phyloP scores from a whole-genome alignment of 2,329 filamentous ascomycete genomes.

The Trichoderma gracile region DNA sequence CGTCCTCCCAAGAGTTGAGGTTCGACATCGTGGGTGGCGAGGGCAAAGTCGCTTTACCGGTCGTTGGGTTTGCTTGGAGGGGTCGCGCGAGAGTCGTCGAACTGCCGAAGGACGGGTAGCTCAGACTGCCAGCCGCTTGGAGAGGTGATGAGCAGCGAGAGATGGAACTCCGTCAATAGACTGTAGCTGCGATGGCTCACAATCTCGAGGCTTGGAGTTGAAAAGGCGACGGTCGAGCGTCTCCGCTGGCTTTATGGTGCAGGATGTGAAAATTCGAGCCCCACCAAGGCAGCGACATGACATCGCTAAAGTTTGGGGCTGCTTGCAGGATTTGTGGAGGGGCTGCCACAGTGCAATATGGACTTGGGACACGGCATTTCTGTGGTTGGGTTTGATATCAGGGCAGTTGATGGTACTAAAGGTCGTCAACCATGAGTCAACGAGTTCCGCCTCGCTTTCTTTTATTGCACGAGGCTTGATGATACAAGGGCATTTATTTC shows the following conservation, averaged over 20 bases:
- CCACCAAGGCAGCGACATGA: conserved; percentile 40
- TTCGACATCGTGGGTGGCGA: conserved; percentile 68
- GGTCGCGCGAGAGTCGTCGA: conserved; percentile 12
- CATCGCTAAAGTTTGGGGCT: conserved; percentile 31
- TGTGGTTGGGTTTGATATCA: neutral
- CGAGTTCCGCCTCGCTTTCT: neutral
- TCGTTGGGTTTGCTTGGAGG: conserved; percentile 3
- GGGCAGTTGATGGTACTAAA: too few species aligned
- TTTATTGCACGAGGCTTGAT: too few species aligned
- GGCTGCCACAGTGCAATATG: conserved; percentile 28
- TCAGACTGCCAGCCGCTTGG: neutral
- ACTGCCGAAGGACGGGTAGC: neutral
- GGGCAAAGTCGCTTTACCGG: conserved; percentile 16
- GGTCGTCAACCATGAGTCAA: neutral
- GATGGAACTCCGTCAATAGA: neutral
- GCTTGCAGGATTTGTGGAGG: conserved; percentile 30
- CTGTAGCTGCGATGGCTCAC: neutral
- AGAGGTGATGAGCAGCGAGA: neutral
- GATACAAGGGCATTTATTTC: neutral
- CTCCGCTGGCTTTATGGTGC: conserved; percentile 31
- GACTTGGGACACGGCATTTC: neutral
- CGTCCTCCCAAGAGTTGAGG: conserved; percentile 94
- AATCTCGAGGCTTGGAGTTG: conserved; percentile 26
- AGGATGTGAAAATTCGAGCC: conserved; percentile 45
- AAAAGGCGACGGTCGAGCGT: conserved; percentile 20